Evolutionary conservation across 805 yeast species (phyloP), one percentile per base, ranked within the genome.

Genomic region (Kluyveromyces dobzhanskii): DNA sequence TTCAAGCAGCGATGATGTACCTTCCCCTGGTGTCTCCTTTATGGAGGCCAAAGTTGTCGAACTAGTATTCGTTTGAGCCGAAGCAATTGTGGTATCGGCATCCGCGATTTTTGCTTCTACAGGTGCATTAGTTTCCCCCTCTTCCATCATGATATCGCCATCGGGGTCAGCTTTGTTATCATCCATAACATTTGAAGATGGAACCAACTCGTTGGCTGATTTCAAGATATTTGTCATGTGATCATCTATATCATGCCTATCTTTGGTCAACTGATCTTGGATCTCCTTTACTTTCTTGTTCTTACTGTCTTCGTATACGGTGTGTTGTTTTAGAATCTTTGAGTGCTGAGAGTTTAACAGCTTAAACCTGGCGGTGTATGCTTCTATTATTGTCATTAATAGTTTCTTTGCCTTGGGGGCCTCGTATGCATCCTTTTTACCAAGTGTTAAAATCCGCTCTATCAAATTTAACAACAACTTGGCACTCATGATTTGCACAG

Each of bases 401-500:
- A 94, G 65, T 57, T 86, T 94, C 39, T 63, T 61, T 3, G 66
- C 65, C 49, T 69, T 57, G n/a, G 68, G 70, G 45, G 92, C 95
- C 19, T 76, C 72, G 48, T 84, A 84, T 38, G 83, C 82, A 30
- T 84, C 88, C 41, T 61, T 64, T 42, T 57, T 61, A 6, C 65
- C 65, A 49, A 88, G 61, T 51, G 83, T 82, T 73, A 83, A 71
- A 29, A 92, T 82, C 32, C 94, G 68, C 48, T 94, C 98, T 16
- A 92, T 90, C 50, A 94, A 66, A 58, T 92, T 94, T 45, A 90
- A 62, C 24, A 92, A 62, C 24, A 92, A 66, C 61, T 88, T 90
- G 2, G 97, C 95, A 62, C 96, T 84, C 97, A 92, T 87, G 8
- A 88, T 84, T 59, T 94, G 97, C 27, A 88, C 95, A 5, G 94